Percentiles rank a stretch among this genome's conserved stretches.
These are phyloP conservation scores for Auriculariales sp. DNA, from an alignment of 768 basidiomycete species.

Conservation along the genomic window DNA sequence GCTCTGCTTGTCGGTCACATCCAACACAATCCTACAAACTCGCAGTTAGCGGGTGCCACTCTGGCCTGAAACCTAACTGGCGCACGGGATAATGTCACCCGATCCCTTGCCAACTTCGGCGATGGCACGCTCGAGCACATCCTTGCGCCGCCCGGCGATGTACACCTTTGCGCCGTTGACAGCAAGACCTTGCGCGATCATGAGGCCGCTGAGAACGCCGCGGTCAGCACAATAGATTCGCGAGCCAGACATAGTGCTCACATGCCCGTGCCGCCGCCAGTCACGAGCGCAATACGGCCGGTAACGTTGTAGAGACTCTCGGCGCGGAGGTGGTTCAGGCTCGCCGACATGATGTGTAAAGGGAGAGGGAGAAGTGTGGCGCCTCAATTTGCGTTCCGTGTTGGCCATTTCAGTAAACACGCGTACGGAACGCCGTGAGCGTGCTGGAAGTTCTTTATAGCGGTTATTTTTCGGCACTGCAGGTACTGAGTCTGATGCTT, in stretches of 20 bases:
- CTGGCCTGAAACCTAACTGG: not conserved
- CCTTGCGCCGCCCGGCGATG: constrained; percentile 54
- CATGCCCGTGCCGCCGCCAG: constrained; percentile 37
- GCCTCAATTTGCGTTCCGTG: too few species aligned
- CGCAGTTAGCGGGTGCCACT: not conserved
- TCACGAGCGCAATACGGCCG: constrained; percentile 38
- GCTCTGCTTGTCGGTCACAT: constrained; percentile 54
- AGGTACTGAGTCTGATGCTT: too few species aligned
- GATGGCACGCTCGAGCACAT: constrained; percentile 35
- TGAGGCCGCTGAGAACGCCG: constrained; percentile 23
- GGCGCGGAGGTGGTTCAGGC: constrained; percentile 28
- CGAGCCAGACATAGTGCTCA: not conserved
- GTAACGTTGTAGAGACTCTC: constrained; percentile 26
- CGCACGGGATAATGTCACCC: constrained; percentile 46
- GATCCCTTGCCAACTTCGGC: constrained; percentile 20
- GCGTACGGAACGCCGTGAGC: too few species aligned
- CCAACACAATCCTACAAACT: constrained; percentile 41
- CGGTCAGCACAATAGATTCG: not conserved
- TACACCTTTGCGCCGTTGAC: constrained; percentile 71
- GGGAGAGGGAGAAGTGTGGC: too few species aligned
- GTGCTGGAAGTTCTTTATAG: too few species aligned
- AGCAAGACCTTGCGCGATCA: constrained; percentile 61
- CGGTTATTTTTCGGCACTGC: too few species aligned
- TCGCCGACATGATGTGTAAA: too few species aligned
- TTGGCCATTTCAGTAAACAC: too few species aligned